Evolutionary conservation across 2,329 filamentous ascomycete species (phyloP).

Genomic region (Botrytis fabae): DNA sequence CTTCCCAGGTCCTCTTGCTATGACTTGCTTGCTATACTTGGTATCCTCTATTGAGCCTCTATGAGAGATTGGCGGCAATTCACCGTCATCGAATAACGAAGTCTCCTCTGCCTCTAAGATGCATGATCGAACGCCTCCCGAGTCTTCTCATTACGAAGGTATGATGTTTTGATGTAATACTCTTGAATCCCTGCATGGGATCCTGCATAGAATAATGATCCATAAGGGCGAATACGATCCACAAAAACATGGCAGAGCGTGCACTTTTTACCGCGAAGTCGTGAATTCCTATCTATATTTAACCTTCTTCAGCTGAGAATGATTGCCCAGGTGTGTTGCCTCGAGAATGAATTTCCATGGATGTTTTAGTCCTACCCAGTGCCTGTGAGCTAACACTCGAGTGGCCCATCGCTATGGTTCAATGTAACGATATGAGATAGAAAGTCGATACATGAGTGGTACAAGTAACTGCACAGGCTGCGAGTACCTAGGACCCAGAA

Average conservation of each 20-base stretch:
- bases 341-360: neutral
- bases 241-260: slow-evolving; percentile 17
- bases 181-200: slow-evolving; percentile 7
- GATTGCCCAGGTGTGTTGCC: neutral
- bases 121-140: neutral
- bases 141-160: slow-evolving; percentile 1
- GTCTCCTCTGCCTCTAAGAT: neutral
- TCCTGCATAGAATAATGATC: slow-evolving; percentile 12
- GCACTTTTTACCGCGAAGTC: neutral
- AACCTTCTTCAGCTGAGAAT: neutral
- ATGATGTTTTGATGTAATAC: slow-evolving; percentile 12
- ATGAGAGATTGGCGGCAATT: neutral
- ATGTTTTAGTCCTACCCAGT: neutral
- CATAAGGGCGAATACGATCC: neutral
- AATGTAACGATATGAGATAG: neutral
- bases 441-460: neutral
- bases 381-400: neutral
- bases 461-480: neutral
- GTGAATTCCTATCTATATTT: neutral
- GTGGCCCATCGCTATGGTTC: neutral
- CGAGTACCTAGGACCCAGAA: neutral
- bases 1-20: neutral
- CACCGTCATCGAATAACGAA: neutral
- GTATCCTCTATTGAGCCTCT: neutral
- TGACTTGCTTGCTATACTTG: neutral